A percentile compares a stretch with the other conserved stretches of the same genome.
Evolutionary conservation across 495 filamentous ascomycete genomes (phyloP).

Genomic region (Aspergillus biplanus): DNA sequence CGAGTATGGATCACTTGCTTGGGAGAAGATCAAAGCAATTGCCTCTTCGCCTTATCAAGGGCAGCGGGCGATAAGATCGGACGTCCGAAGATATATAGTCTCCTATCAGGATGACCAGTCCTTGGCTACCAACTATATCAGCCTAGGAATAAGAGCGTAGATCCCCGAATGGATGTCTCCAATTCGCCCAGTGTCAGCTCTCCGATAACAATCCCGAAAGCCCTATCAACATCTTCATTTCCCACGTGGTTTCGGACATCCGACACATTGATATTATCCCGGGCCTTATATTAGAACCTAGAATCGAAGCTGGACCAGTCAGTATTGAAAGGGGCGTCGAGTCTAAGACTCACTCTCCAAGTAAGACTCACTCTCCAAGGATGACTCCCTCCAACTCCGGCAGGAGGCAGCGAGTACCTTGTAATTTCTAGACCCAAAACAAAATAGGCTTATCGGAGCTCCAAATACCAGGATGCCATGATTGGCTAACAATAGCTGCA

Average conservation of each 20-base stretch:
- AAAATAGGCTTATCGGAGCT: neutral
- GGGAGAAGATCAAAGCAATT: too few species aligned
- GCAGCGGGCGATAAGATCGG: neutral
- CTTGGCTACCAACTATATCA: neutral
- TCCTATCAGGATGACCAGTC: neutral
- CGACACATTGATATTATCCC: neutral
- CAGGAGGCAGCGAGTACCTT: neutral
- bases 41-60: too few species aligned
- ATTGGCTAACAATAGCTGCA: neutral
- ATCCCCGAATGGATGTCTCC: neutral
- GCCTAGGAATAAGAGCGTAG: neutral
- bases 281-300: neutral
- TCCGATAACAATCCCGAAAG: neutral
- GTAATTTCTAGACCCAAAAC: neutral
- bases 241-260: neutral
- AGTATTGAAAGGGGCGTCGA: too few species aligned
- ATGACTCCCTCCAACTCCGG: neutral
- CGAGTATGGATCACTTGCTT: too few species aligned
- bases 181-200: neutral
- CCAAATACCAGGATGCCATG: neutral
- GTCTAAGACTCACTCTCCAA: neutral
- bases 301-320: too few species aligned
- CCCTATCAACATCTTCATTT: neutral
- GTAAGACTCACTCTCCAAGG: neutral
- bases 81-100: constrained; percentile 1